Base-by-base conservation (phyloP, 1,284 basidiomycete genomes). In the Trichosporon sp. region DNA sequence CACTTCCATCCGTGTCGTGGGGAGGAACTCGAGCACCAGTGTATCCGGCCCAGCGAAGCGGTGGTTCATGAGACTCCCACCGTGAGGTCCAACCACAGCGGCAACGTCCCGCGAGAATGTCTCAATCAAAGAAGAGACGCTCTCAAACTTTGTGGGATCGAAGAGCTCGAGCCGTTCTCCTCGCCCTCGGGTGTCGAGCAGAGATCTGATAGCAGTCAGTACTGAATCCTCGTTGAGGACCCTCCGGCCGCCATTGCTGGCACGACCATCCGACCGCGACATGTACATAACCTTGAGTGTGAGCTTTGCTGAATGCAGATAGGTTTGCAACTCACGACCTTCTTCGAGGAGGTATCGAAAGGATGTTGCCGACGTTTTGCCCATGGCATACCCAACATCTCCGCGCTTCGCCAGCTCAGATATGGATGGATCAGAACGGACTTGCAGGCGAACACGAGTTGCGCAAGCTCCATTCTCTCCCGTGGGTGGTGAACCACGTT, bases 391-490 rank as follows among this genome's bases (percentile, higher is more conserved):
- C 38, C 43, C 68, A 70, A 19, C 65, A 59, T 46, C 32, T 70
- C 68, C 5, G 37, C 32, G 37, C 21, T 21, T 4, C 48, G 38
- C 68, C 64, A 66, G 37, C 37, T 46, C 11, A 70, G 38, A 21
- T 54, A 66, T 1, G 68, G 68, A 26, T 69, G 68, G 40, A 69
- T 69, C 16, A 70, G 56, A 4, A 66, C 65, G 3, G 68, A 43
- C 37, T 63, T 66, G 31, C 65, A 66, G 26, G 37, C 40, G 46
- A 65, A 70, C n/a, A 66, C 35, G 26, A 66, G 43, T 14, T 46
- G 43, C 16, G 43, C 14, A 0, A 46, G 11, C 16, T 46, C 43
- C 43, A 46, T n/a, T 46, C 16, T 46, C 43, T 46, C 5, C 16
- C 43, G 43, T 12, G 43, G 43, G 43, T 46, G 43, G 11, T 46